Base-by-base conservation (phyloP, 1,284 basidiomycete species). In the Xerocomus nothofagi region DNA sequence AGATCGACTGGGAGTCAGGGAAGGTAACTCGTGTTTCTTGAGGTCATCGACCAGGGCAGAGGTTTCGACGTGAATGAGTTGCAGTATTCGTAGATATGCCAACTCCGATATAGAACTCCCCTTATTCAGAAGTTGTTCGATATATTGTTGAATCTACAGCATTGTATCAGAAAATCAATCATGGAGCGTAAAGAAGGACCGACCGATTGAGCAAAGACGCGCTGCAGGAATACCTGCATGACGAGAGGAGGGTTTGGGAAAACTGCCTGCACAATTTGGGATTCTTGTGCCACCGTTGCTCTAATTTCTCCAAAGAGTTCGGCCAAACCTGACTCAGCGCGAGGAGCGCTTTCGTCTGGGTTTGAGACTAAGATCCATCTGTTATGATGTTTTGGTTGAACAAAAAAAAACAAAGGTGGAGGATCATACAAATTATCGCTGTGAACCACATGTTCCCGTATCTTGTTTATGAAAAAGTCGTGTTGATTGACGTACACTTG, bases 401-500 rank as follows among this genome's bases (percentile, higher is more conserved):
- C 20, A 15, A 30, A 8, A 14, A 26, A 49, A 20, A 32, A 6
- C 15, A 31, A 54, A 9, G 39, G 17, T 49, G 4, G 50, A 31
- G 41, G 41, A 20, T 53, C 84, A 49, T 62, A 92, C 88, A 95
- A 65, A 24, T 75, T 74, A 53, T 83, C 81, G 43, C 82, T 79
- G 47, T 73, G 73, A 38, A 77, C 72, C 56, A 76, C 78, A 33
- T 74, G 76, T 52, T 86, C 86, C 36, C 81, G 80, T 36, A 87
- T 81, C 48, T 88, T 83, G 65, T 97, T 96, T 66, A 98, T 97
- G 76, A 98, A 98, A 75, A 98, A 98, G 68, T 99, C 97, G 65
- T 99, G 97, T 70, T 99, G 97, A 63, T 99, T 99, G 55, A 99
- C 97, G 65, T 99, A 99, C 26, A 99, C 93, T 70, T 98, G 95